These are phyloP conservation scores for Coccomyxa sp. DNA, from an alignment of 139 green algal genomes.

Conservation along the genomic window DNA sequence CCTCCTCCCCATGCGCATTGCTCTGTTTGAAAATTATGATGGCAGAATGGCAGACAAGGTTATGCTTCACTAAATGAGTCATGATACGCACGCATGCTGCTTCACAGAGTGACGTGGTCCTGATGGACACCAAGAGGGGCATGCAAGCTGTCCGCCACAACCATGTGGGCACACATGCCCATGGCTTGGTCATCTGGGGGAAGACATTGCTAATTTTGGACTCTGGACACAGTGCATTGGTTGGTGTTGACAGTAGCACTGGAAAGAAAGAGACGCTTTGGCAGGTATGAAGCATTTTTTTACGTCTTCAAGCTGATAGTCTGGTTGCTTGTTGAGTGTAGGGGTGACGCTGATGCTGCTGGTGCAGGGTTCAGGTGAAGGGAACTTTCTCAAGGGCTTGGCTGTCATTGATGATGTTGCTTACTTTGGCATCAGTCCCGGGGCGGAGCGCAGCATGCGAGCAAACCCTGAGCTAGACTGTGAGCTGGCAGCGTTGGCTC, in stretches of 20 bases:
- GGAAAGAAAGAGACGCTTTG: conserved; percentile 17
- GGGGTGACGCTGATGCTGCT: too few relatives aligned
- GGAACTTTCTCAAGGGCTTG: conserved; percentile 70
- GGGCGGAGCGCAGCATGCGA: conserved; percentile 14
- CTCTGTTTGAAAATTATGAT: background rate
- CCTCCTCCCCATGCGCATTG: background rate
- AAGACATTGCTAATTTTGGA: conserved; percentile 54
- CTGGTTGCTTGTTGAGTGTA: too few relatives aligned
- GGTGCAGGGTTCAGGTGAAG: conserved; percentile 6
- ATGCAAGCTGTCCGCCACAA: conserved; percentile 17
- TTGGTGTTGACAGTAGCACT: conserved; percentile 18
- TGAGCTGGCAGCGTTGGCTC: conserved; percentile 60
- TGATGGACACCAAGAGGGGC: conserved; percentile 34
- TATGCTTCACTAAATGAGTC: background rate
- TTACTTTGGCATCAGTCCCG: conserved; percentile 63
- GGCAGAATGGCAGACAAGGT: background rate
- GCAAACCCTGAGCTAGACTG: conserved; percentile 17
- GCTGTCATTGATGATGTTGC: conserved; percentile 67
- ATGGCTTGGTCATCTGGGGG: conserved; percentile 54
- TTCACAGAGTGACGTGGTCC: conserved; percentile 38
- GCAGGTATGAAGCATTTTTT: conserved; percentile 7
- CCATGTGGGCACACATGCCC: conserved; percentile 49
- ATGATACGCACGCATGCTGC: background rate
- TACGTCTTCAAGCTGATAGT: too few relatives aligned
- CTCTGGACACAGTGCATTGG: conserved; percentile 40